A percentile compares a stretch with the other conserved stretches of the same genome.
phyloP scores from a whole-genome alignment of 176 grass and related monocot genomes.

The Oryza meyeriana region DNA sequence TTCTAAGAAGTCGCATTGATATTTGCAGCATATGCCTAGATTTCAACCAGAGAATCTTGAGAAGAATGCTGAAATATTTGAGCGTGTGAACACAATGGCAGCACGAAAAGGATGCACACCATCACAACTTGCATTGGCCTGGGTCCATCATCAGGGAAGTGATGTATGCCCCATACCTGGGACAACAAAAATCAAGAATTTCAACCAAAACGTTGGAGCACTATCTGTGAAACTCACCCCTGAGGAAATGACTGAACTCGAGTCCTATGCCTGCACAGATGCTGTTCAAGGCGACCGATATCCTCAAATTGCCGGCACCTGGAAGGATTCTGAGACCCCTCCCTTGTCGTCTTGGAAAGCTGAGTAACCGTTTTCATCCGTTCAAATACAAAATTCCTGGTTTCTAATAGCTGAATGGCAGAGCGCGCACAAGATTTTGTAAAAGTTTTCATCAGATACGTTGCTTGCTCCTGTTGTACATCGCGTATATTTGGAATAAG shows the following conservation, averaged over 20 bases:
- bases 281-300: constrained; percentile 22
- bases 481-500: neutral
- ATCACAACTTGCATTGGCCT: constrained; percentile 57
- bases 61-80: constrained; percentile 39
- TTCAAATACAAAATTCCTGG: neutral
- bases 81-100: constrained; percentile 28
- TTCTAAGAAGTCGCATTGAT: neutral
- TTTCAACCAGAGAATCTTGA: constrained; percentile 39
- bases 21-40: constrained; percentile 25
- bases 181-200: constrained; percentile 52
- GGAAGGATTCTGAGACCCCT: constrained; percentile 45
- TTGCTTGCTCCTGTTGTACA: neutral
- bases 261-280: constrained; percentile 13
- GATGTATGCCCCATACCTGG: constrained; percentile 54
- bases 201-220: constrained; percentile 36
- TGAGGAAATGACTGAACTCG: constrained; percentile 43
- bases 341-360: constrained; percentile 41
- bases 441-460: neutral
- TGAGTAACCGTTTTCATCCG: neutral
- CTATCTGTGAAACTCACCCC: constrained; percentile 38
- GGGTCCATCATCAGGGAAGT: constrained; percentile 55
- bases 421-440: neutral
- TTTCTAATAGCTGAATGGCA: neutral
- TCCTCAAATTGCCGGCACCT: neutral
- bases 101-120: constrained; percentile 49